Evolutionary conservation across 1,284 basidiomycete genomes (phyloP).

Genomic region (Fomitopsis pinicola): DNA sequence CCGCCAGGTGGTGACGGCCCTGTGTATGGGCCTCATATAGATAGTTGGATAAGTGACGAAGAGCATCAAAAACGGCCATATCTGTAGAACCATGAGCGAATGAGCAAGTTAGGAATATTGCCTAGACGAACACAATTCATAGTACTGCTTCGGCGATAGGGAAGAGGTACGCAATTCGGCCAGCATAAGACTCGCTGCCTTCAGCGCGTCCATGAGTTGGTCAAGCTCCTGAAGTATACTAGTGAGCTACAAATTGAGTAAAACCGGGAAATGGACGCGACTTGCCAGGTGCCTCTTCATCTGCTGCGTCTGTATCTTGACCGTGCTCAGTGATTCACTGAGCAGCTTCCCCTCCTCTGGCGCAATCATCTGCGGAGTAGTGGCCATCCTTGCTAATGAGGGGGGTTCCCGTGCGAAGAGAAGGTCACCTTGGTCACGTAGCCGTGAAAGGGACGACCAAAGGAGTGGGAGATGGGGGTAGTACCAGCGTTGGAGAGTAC

Average conservation of each 20-base stretch:
- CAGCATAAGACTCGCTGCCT: slow-evolving; percentile 93
- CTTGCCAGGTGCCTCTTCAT: slow-evolving; percentile 89
- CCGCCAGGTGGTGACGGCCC: slow-evolving; percentile 88
- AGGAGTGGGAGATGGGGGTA: neutral
- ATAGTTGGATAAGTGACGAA: slow-evolving; percentile 91
- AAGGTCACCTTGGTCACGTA: neutral
- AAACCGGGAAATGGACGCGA: slow-evolving; percentile 9
- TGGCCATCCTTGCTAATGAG: slow-evolving; percentile 5
- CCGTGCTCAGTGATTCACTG: slow-evolving; percentile 77
- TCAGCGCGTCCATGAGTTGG: slow-evolving; percentile 95
- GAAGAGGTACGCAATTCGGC: slow-evolving; percentile 91
- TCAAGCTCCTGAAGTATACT: slow-evolving; percentile 66
- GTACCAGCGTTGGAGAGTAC: neutral
- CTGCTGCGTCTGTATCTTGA: slow-evolving; percentile 91
- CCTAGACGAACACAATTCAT: slow-evolving; percentile 79
- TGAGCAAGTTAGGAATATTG: neutral
- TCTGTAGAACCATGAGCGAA: slow-evolving; percentile 43
- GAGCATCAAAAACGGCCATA: slow-evolving; percentile 95
- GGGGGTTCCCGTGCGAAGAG: neutral
- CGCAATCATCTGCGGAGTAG: slow-evolving; percentile 20
- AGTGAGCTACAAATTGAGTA: neutral
- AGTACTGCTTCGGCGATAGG: slow-evolving; percentile 92
- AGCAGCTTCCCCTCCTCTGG: slow-evolving; percentile 77
- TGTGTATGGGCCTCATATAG: slow-evolving; percentile 90
- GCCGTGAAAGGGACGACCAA: neutral